Percentiles rank a stretch among this genome's conserved stretches.
These are phyloP conservation scores for Huntiella abstrusa DNA, from an alignment of 2,329 filamentous ascomycete species.

Conservation along the genomic window DNA sequence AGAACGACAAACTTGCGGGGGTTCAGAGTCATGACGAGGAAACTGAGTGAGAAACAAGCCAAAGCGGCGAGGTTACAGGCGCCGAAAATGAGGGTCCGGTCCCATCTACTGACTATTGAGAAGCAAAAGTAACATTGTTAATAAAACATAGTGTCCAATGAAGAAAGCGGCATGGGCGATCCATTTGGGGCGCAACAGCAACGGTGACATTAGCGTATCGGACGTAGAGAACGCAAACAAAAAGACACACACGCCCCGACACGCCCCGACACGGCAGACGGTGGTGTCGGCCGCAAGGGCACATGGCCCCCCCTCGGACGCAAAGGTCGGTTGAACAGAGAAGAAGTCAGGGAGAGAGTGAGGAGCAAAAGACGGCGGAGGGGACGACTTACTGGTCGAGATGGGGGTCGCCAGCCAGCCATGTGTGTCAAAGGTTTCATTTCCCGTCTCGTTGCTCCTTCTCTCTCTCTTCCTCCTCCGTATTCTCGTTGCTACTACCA, in stretches of 20 bases:
- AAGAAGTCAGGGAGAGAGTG: not conserved
- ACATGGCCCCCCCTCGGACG: too few relatives aligned
- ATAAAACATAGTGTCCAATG: conserved; percentile 1
- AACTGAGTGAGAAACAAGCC: conserved; percentile 67
- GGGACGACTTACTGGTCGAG: too few relatives aligned
- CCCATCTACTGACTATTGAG: conserved; percentile 79
- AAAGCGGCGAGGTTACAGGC: conserved; percentile 78
- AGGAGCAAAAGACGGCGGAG: not conserved
- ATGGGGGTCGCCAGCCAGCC: too few relatives aligned
- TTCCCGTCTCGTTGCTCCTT: too few relatives aligned
- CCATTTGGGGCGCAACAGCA: too few relatives aligned
- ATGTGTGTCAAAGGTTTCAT: too few relatives aligned
- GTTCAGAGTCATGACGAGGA: conserved; percentile 60
- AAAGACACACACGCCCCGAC: not conserved
- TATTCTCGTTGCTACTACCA: too few relatives aligned
- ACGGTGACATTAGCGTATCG: not conserved
- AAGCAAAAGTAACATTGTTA: conserved; percentile 14
- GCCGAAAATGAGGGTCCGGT: conserved; percentile 78
- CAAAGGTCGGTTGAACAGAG: not conserved
- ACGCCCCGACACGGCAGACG: not conserved
- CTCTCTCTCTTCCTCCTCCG: too few relatives aligned
- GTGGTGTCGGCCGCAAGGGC: too few relatives aligned
- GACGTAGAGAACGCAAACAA: not conserved
- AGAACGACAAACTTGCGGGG: conserved; percentile 91
- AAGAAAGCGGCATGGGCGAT: not conserved